These are phyloP conservation scores for Ophiognomonia clavigignenti-juglandacearum DNA, from an alignment of 2,329 filamentous ascomycete species.

Conservation along the genomic window DNA sequence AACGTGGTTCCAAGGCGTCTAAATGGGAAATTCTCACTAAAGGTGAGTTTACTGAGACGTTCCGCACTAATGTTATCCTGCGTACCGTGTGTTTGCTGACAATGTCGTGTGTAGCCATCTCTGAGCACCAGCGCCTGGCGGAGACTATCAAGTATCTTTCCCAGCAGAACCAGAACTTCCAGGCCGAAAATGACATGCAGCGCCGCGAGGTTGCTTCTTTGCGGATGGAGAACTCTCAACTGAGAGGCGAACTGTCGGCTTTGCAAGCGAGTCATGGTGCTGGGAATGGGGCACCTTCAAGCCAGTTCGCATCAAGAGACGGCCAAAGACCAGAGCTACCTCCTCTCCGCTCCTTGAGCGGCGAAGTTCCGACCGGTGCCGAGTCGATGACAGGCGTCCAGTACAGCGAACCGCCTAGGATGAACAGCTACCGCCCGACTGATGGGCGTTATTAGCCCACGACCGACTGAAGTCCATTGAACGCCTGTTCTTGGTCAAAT, in stretches of 20 bases:
- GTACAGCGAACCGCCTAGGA: slow-evolving; percentile 45
- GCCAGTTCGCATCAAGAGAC: slow-evolving; percentile 24
- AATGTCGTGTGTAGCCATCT: slow-evolving; percentile 43
- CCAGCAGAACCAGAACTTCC: slow-evolving; percentile 36
- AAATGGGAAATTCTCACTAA: slow-evolving; percentile 89
- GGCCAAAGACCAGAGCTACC: slow-evolving; percentile 46
- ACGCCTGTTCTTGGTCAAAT: background rate
- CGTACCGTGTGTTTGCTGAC: slow-evolving; percentile 5
- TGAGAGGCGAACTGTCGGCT: slow-evolving; percentile 32
- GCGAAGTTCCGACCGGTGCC: slow-evolving; percentile 36
- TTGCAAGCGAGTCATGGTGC: slow-evolving; percentile 20
- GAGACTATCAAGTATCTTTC: slow-evolving; percentile 44
- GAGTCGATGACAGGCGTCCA: slow-evolving; percentile 65
- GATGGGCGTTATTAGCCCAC: slow-evolving; percentile 24
- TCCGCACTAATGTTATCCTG: too few relatives aligned
- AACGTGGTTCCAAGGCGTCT: slow-evolving; percentile 77
- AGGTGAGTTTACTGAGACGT: slow-evolving; percentile 48
- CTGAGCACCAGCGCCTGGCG: slow-evolving; percentile 52
- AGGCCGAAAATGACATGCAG: slow-evolving; percentile 42
- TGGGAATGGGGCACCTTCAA: slow-evolving; percentile 17
- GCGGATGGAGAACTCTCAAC: slow-evolving; percentile 43
- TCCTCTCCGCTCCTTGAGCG: slow-evolving; percentile 49
- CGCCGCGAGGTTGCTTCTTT: slow-evolving; percentile 44
- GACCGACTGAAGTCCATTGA: background rate
- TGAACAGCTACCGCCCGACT: slow-evolving; percentile 40